Evolutionary conservation across 2,329 filamentous ascomycete species (phyloP).

Genomic region (Colletotrichum tropicicola): DNA sequence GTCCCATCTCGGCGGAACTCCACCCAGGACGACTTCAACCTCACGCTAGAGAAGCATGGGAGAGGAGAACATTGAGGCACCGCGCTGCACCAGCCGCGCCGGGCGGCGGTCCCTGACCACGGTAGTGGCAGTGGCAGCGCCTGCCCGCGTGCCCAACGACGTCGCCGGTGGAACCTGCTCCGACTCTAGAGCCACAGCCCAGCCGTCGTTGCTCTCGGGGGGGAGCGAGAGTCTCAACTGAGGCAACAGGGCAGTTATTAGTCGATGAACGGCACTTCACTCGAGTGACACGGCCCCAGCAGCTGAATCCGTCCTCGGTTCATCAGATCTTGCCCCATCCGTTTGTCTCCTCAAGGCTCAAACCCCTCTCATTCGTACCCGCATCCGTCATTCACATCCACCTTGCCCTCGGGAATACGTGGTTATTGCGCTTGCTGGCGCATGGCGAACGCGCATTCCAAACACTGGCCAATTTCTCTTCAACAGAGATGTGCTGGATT

Average conservation of each 20-base stretch:
- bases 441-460: slow-evolving; percentile 9
- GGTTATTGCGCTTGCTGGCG: not conserved
- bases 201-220: not conserved
- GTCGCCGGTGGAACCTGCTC: slow-evolving; percentile 13
- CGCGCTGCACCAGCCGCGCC: slow-evolving; percentile 13
- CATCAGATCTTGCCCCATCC: slow-evolving; percentile 27
- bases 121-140: slow-evolving; percentile 16
- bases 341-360: slow-evolving; percentile 1
- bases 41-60: slow-evolving; percentile 12
- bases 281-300: not conserved
- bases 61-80: slow-evolving; percentile 19
- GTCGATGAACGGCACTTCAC: slow-evolving; percentile 6
- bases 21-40: slow-evolving; percentile 11
- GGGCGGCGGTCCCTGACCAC: slow-evolving; percentile 12
- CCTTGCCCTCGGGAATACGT: slow-evolving; percentile 9
- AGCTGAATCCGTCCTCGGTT: slow-evolving; percentile 12
- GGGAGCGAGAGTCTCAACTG: not conserved
- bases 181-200: slow-evolving; percentile 1
- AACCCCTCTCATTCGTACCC: slow-evolving; percentile 7
- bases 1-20: slow-evolving; percentile 28
- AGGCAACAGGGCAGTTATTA: not conserved
- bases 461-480: slow-evolving; percentile 3
- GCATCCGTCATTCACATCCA: not conserved
- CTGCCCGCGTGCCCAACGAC: slow-evolving; percentile 25
- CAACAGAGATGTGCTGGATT: not conserved